Conservation (phyloP, 805 yeast species). For the Aciculoconidium aculeatum region DNA sequence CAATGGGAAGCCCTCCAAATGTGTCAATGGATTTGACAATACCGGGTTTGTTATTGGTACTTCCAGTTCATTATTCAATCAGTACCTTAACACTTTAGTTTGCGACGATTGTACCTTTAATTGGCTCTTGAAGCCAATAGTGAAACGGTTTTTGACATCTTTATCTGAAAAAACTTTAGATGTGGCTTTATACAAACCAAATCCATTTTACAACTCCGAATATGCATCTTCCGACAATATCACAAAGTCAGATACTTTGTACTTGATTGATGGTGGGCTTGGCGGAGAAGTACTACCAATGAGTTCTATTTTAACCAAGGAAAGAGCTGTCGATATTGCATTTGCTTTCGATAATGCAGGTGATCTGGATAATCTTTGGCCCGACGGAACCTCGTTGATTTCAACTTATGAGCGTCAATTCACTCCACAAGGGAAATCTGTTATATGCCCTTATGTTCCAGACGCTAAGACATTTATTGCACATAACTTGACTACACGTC, state of each 20-base stretch:
- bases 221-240: slow-evolving; percentile 22
- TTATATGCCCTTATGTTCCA: slow-evolving; percentile 79
- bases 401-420: slow-evolving; percentile 32
- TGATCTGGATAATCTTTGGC: slow-evolving; percentile 26
- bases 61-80: slow-evolving; percentile 34
- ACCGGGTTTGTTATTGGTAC: slow-evolving; percentile 36
- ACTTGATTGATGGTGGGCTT: slow-evolving; percentile 35
- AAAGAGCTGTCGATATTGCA: slow-evolving; percentile 30
- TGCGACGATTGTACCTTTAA: slow-evolving; percentile 28
- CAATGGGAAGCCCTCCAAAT: slow-evolving; percentile 25
- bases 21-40: slow-evolving; percentile 34
- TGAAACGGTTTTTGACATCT: slow-evolving; percentile 18
- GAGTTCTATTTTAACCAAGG: slow-evolving; percentile 26
- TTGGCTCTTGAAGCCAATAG: slow-evolving; percentile 19
- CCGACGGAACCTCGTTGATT: slow-evolving; percentile 28
- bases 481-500: slow-evolving; percentile 57
- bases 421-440: slow-evolving; percentile 43
- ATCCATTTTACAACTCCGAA: slow-evolving; percentile 29
- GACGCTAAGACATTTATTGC: slow-evolving; percentile 55
- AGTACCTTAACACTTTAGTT: slow-evolving; percentile 28
- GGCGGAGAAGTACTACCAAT: slow-evolving; percentile 33
- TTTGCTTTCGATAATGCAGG: slow-evolving; percentile 32
- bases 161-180: slow-evolving; percentile 24
- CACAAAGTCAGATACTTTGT: slow-evolving; percentile 23
- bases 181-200: slow-evolving; percentile 30